Evolutionary conservation across 192 early-diverging fungal genomes (phyloP), one percentile per base, ranked within the genome.

Genomic region (Coemansia sp.): DNA sequence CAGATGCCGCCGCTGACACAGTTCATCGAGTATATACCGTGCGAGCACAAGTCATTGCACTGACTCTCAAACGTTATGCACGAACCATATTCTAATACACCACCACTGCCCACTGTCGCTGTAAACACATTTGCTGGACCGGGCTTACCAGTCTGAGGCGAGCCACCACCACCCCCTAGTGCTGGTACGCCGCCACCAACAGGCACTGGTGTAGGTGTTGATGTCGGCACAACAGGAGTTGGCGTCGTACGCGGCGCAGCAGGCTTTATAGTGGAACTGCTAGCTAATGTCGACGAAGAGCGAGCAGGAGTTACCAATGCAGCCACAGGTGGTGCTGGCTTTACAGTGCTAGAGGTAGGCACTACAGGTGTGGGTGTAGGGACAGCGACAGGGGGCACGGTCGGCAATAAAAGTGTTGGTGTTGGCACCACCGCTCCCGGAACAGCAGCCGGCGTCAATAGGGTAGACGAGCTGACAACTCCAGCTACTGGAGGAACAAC

Each of bases 61-160:
- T 83, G 71, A 49, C 67, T 75, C 49, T 83, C 80, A 63, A 83
- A 78, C 30, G 53, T 50, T 3, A 83, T 63, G 50, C 80, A 83
- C 32, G 62, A 62, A 17, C 64, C 73, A 58, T 83, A 83, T 2
- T 83, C 80, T 23, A 83, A 62, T 10, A 75, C 46, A 14, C 70
- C 80, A 40, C 80, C 80, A 35, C 63, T 66, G 17, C 80, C 80
- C 60, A 55, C 32, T 7, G 80, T 78, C 5, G 76, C 76, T 8
- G 80, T 83, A 10, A 73, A 26, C 9, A 83, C 74, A 39, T 77
- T 78, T n/a, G 63, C 63, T 16, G 72, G 72, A 7, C 52, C 47
- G 9, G 70, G 40, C 0, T 64, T 58, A 37, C 39, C 39, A 8
- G 59, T 52, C 47, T 52, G 62, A 4, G 62, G 64, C 30, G 70